These are phyloP conservation scores for Gloeostereum incarnatum DNA, from an alignment of 768 basidiomycete species.

Conservation along the genomic window DNA sequence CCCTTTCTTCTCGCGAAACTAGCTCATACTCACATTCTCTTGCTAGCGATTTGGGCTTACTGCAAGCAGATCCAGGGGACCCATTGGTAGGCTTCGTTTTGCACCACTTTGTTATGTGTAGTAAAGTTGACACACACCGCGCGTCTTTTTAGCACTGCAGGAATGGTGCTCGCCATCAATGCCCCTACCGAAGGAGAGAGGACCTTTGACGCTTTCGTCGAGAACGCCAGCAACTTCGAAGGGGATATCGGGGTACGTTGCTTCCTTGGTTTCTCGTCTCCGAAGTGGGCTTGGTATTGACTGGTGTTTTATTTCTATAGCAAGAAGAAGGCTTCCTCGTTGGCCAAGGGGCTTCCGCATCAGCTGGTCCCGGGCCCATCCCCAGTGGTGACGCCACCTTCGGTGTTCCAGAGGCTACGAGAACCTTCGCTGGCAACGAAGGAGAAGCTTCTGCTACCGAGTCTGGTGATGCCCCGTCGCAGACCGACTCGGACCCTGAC, in stretches of 20 bases:
- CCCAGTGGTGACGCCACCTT: slow-evolving; percentile 20
- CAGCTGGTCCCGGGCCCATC: slow-evolving; percentile 30
- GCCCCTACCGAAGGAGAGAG: slow-evolving; percentile 30
- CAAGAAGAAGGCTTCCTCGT: slow-evolving; percentile 31
- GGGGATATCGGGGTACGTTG: slow-evolving; percentile 23
- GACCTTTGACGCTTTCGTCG: slow-evolving; percentile 27
- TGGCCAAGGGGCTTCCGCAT: slow-evolving; percentile 39
- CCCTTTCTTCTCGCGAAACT: slow-evolving; percentile 1
- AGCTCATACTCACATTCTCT: slow-evolving; percentile 13
- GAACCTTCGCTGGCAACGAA: neutral
- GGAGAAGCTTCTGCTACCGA: neutral
- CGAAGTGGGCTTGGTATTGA: neutral
- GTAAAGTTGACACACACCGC: neutral
- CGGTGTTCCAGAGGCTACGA: slow-evolving; percentile 14
- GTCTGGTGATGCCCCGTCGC: neutral
- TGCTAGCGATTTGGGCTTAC: slow-evolving; percentile 49
- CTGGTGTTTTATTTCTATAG: slow-evolving; percentile 12
- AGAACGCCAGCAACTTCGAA: slow-evolving; percentile 19
- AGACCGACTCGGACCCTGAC: neutral
- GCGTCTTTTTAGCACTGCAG: slow-evolving; percentile 10
- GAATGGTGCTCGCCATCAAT: slow-evolving; percentile 48
- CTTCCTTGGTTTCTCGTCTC: neutral
- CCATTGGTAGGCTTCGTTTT: slow-evolving; percentile 18
- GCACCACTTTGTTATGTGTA: neutral
- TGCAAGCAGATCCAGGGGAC: slow-evolving; percentile 35